Evolutionary conservation across 352 stramenopile genomes (phyloP), one percentile per base, ranked within the genome.

Genomic region (Sclerospora graminicola): DNA sequence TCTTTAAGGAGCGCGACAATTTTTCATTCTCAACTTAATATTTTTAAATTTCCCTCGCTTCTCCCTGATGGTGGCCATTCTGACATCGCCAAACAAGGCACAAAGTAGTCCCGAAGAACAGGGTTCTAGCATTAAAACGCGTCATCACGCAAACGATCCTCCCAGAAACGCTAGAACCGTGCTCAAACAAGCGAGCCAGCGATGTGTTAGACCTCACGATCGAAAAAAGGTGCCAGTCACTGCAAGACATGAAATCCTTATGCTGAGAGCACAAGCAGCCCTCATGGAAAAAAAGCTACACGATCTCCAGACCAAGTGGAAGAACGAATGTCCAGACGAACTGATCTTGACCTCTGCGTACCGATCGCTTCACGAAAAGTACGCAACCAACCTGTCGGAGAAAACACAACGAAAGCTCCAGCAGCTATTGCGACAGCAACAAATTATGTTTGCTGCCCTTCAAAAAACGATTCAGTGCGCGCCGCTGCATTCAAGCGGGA

Each of bases 361-460:
- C 11, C 18, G n/a, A 7, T 59, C 53, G 5, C 51, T 55, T 14
- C 29, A 14, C 1, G 42, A 67, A 41, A 71, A 67, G 24, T 33
- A 52, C 23, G 43, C 29, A 9, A 33, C 33, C 4, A 45, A 44
- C 38, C 16, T 24, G 8, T 26, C 38, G 0, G 53, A 67, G 10
- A 23, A 14, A 18, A 43, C 33, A 0, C 51, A 65, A 14, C 42
- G 14, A 5, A 34, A 63, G 21, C 53, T 71, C 2, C 45, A 57
- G 26, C 41, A 54, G 27, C 50, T 62, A 4, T 39, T 71, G 40
- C 44, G 40, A 23, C 57, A 63, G 39, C 57, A 71, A 27, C 57
- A 71, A 45, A n/a, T 65, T 2, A 24, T 54, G 24, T 65, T 63
- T 23, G 61, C 61, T 10, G 53, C 57, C 6, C 50, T 71, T 19